Percentiles rank a stretch among this genome's conserved stretches.
Conservation (phyloP, 106 monocot genomes). For the Allium sativum region DNA sequence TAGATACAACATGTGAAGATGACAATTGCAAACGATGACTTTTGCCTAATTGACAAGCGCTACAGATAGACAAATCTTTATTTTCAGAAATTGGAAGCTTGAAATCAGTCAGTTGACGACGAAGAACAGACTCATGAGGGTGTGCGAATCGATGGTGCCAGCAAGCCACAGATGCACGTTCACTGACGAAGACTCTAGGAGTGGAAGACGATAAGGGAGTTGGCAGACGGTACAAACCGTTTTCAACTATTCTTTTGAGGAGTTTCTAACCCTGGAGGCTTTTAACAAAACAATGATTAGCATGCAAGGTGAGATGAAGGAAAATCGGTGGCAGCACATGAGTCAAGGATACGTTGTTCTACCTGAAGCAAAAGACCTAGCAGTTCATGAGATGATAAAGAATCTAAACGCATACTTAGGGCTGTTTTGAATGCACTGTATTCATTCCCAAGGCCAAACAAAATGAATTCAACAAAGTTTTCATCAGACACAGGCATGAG, state of each 20-base stretch:
- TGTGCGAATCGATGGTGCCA: not conserved
- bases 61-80: not conserved
- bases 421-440: too few species aligned
- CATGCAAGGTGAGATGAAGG: not conserved
- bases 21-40: not conserved
- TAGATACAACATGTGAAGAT: not conserved
- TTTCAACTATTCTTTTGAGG: not conserved
- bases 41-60: not conserved
- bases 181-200: not conserved
- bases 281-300: not conserved
- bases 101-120: not conserved
- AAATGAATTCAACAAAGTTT: too few species aligned
- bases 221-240: not conserved
- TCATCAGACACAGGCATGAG: too few species aligned
- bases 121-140: not conserved
- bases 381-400: too few species aligned
- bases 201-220: not conserved
- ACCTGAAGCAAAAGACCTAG: too few species aligned
- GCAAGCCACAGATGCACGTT: not conserved
- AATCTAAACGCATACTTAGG: too few species aligned
- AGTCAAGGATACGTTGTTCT: too few species aligned
- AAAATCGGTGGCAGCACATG: too few species aligned
- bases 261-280: too few species aligned
- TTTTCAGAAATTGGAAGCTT: not conserved
- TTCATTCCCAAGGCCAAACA: too few species aligned